Conservation (phyloP, 306 rosid species). For the Sechiopsis laciniata region DNA sequence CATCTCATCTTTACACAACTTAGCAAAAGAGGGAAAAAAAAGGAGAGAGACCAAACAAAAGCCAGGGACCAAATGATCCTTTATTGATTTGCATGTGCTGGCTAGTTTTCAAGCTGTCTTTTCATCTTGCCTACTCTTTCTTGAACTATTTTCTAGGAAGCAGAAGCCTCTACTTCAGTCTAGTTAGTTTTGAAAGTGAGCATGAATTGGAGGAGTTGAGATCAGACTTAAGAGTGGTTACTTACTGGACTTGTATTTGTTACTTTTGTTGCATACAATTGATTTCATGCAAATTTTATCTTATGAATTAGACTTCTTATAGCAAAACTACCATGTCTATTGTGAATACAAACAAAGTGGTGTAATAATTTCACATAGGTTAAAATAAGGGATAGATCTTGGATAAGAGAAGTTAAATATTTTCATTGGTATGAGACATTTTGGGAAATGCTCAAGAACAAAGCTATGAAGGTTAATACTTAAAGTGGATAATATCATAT, state of each 20-base stretch:
- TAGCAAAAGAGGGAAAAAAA: background rate
- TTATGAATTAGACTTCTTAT: background rate
- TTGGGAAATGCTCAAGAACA: too few species aligned
- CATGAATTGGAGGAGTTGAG: conserved; percentile 18
- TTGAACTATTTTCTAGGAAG: conserved; percentile 46
- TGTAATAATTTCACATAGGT: too few species aligned
- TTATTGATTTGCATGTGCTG: background rate
- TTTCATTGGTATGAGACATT: too few species aligned
- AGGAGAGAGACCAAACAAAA: conserved; percentile 9
- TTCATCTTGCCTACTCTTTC: conserved; percentile 30
- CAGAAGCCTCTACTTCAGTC: conserved; percentile 45
- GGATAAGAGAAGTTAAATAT: too few species aligned
- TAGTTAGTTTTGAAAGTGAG: conserved; percentile 47
- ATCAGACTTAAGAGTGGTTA: conserved; percentile 35
- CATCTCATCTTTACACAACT: conserved; percentile 18
- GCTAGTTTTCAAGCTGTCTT: conserved; percentile 17
- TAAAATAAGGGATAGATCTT: too few species aligned
- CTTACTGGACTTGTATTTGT: conserved; percentile 29
- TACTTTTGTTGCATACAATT: conserved; percentile 27
- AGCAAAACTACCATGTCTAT: background rate
- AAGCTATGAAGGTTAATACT: too few species aligned
- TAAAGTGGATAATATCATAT: too few species aligned
- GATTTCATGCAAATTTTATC: background rate
- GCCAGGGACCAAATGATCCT: conserved; percentile 12
- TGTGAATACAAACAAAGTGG: too few species aligned